Evolutionary conservation across 2,329 filamentous ascomycete genomes (phyloP).

Genomic region (Hypoxylon sp.): DNA sequence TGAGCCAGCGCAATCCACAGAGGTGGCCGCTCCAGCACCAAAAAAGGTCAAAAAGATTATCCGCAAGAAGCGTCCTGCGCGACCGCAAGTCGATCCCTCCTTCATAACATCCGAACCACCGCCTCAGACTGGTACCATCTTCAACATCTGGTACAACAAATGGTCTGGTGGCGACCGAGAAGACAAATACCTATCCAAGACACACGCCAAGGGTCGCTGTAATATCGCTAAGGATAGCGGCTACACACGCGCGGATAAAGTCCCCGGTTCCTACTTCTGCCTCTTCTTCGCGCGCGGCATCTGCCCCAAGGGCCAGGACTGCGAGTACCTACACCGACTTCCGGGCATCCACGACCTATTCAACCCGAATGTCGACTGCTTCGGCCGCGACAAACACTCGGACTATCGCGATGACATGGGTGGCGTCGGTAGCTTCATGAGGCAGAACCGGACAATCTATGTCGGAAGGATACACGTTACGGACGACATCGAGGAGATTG

Average conservation of each 20-base stretch:
- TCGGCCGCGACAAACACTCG: constrained; percentile 90
- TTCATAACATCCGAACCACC: constrained; percentile 87
- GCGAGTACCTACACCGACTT: constrained; percentile 92
- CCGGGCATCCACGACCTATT: constrained; percentile 91
- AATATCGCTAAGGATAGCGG: constrained; percentile 85
- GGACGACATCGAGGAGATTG: constrained; percentile 97
- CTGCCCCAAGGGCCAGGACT: constrained; percentile 90
- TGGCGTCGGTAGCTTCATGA: constrained; percentile 92
- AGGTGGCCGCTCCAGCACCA: constrained; percentile 63
- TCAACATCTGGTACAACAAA: constrained; percentile 99
- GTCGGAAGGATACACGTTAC: constrained; percentile 94
- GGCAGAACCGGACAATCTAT: constrained; percentile 94
- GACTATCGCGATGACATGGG: constrained; percentile 99
- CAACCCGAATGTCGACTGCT: constrained; percentile 95
- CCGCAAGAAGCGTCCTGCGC: constrained; percentile 86
- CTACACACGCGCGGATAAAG: constrained; percentile 82
- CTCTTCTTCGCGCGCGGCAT: constrained; percentile 88
- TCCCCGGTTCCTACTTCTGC: constrained; percentile 90
- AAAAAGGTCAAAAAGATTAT: constrained; percentile 91
- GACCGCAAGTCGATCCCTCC: constrained; percentile 89
- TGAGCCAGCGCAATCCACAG: constrained; percentile 54
- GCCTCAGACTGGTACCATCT: constrained; percentile 93
- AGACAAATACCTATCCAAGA: constrained; percentile 88
- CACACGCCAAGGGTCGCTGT: constrained; percentile 86
- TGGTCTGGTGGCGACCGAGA: constrained; percentile 97